Evolutionary conservation across 2,329 filamentous ascomycete species (phyloP), one percentile per base, ranked within the genome.

Genomic region (Colletotrichum cereale): DNA sequence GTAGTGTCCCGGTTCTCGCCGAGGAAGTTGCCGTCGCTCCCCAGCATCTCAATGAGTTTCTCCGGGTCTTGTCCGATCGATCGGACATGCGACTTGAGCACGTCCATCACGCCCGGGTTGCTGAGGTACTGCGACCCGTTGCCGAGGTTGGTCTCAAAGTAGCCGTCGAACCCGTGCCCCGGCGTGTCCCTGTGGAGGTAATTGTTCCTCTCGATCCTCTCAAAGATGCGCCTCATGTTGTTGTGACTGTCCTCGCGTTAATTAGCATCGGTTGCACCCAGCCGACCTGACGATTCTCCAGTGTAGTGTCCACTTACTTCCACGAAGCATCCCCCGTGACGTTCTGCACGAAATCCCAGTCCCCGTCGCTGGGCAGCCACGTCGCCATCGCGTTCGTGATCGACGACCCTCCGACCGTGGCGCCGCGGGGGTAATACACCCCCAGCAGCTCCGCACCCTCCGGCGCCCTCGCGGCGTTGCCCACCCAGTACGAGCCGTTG

Each of bases 321-420:
- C 90, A 92, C 0, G 87, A 88, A 1, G 78, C 74, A 74, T 92
- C 90, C 2, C 89, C 89, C 6, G 90, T 92, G 31, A 91, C 75
- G 8, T 80, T 78, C 2, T 84, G 85, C 66, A 92, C 86, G 74
- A 86, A 80, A 50, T 89, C 82, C 79, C 87, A 92, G 77, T 92
- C 90, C 36, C 83, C 85, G 52, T 87, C 83, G 61, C 88, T 84
- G 0, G 90, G 89, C 67, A 89, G 86, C 31, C 90, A 82, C 34
- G 86, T 83, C 56, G 91, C 86, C 61, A 90, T 79, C 8, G 88
- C 89, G 50, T 90, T 90, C 78, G 92, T 90, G 5, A 86, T 84
- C 1, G 88, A 86, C 78, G 85, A 87, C 0, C 85, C 85, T 4
- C 85, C 84, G 0, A 87, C 78, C 0, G 84, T 83, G 7, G 81